Percentiles rank a stretch among this genome's conserved stretches.
Conservation (phyloP, 2,329 filamentous ascomycete species). For the Arthroderma uncinatum region DNA sequence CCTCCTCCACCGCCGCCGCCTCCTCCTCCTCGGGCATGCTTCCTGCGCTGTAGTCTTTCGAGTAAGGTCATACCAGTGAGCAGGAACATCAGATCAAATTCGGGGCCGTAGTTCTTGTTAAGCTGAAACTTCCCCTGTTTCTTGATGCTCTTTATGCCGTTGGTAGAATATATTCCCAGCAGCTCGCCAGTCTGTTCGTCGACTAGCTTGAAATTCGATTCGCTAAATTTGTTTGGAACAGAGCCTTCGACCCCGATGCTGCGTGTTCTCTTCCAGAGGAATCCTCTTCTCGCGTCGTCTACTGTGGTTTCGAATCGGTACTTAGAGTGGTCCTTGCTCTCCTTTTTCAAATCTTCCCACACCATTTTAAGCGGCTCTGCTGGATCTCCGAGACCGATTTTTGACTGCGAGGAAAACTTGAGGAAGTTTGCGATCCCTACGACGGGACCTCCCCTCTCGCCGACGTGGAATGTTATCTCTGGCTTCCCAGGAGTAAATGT, state of each 20-base stretch:
- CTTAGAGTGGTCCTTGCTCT: constrained; percentile 16
- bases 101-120: constrained; percentile 18
- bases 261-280: constrained; percentile 27
- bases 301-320: constrained; percentile 24
- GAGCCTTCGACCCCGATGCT: constrained; percentile 21
- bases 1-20: constrained; percentile 14
- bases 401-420: constrained; percentile 24
- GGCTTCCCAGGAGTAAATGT: constrained; percentile 23
- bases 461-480: constrained; percentile 26
- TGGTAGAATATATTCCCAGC: constrained; percentile 25
- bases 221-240: constrained; percentile 16
- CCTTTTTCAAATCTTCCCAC: constrained; percentile 24
- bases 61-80: constrained; percentile 12
- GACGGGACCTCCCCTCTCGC: constrained; percentile 21
- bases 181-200: constrained; percentile 22
- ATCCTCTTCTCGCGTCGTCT: constrained; percentile 12
- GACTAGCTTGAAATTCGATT: constrained; percentile 26
- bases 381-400: constrained; percentile 26
- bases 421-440: constrained; percentile 25
- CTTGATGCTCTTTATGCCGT: constrained; percentile 19
- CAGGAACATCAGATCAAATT: constrained; percentile 25
- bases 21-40: not conserved
- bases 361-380: constrained; percentile 13
- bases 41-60: constrained; percentile 9
- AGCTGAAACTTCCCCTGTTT: constrained; percentile 27